Base-by-base conservation (phyloP, 2,329 filamentous ascomycete species). In the Paraconiothyrium sp. region DNA sequence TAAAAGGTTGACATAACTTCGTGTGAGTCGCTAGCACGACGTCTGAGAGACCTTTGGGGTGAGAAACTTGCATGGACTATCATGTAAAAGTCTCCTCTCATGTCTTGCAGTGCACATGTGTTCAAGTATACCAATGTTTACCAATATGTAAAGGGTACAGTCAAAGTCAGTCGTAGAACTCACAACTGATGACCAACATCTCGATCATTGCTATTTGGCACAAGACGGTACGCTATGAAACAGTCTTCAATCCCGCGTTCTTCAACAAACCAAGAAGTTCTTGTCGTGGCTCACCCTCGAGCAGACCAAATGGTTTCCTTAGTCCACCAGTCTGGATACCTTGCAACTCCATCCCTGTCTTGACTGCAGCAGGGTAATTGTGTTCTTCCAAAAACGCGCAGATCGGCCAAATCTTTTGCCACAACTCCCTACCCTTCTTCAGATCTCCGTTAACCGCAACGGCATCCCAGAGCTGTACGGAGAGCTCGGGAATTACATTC, bases 311-410 rank as follows among this genome's bases (percentile, higher is more conserved):
- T 0, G 84, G 84, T 75, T 84, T 85, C 58, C 84, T 74, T 62
- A 84, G 44, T 3, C 82, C 83, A 20, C 84, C 84, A 0, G 83
- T 84, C 46, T 74, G 70, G 68, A 77, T 78, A 0, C 83, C 83
- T 34, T 76, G 77, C 52, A 85, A 59, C 68, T 85, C 83, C 70
- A 85, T 80, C 0, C 79, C 84, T 0, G 83, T 84, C 77, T 85
- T 85, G 9, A 84, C 78, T 7, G 81, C 81, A 6, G 80, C 72
- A 0, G 78, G 74, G 61, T 85, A 85, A 57, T 84, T 83, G 52
- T 84, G 75, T 4, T 79, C 75, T 69, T 85, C 84, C 5, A 85
- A 66, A 46, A 84, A 83, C 68, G 83, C 83, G 74, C 84, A 85
- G 6, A 85, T 72, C 1, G 84, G 84, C 60, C 76, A 85, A 5